Evolutionary conservation across 495 filamentous ascomycete genomes (phyloP), one percentile per base, ranked within the genome.

Genomic region (Apodospora peruviana): DNA sequence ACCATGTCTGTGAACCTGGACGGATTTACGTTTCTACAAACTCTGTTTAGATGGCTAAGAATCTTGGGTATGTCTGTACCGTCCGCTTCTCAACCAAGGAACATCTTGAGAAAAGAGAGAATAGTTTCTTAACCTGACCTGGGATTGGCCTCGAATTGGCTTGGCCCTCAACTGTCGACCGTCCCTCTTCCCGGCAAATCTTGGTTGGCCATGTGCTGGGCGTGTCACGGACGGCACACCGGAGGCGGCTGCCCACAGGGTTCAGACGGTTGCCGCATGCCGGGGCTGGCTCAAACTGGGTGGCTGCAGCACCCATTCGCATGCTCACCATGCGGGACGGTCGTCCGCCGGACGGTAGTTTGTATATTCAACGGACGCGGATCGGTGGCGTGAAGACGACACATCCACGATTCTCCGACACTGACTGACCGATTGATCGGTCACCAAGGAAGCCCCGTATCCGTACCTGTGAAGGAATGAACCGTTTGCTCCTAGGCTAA

Each of bases 201-300:
- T 65, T 65, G 61, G 61, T 65, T 65, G 45, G 19, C 52, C 57
- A 57, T 59, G 60, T 52, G 50, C 48, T 36, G 52, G 32, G 45
- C 55, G 43, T 49, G 25, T 50, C 42, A 50, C 47, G 48, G 58
- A 48, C 42, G 47, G 48, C 41, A 50, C 47, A 34, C 52, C 29
- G 44, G 45, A 42, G 46, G 19, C 39, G 5, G 36, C 14, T 35
- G 32, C 32, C 32, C 32, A 11, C 16, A 35, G 32, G 11, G 11
- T 35, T 11, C 11, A n/a, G 32, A n/a, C 32, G 2, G 32, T 35
- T 35, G 11, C 5, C 16, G 16, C 32, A 35, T 35, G 11, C 2
- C 32, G 16, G 32, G 32, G n/a, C n/a, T n/a, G n/a, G n/a, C n/a
- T n/a, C n/a, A n/a, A n/a, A n/a, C n/a, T n/a, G n/a, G n/a, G n/a